Conservation (phyloP, 805 yeast genomes). For the Pichia insulana region DNA sequence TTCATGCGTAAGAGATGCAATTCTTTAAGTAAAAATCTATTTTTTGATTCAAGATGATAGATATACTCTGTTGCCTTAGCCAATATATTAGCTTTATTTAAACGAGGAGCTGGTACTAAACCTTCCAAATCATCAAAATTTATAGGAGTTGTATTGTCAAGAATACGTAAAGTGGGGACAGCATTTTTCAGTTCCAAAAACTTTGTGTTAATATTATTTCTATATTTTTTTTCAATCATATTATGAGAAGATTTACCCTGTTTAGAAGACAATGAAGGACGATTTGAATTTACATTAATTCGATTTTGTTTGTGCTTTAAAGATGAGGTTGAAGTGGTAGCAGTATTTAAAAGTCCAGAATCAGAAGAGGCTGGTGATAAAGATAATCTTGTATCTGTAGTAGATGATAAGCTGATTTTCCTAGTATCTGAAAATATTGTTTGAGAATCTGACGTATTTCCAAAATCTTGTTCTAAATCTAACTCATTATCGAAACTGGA, state of each 20-base stretch:
- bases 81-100: slow-evolving; percentile 71
- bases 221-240: slow-evolving; percentile 71
- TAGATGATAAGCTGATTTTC: too few species aligned
- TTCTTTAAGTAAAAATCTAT: slow-evolving; percentile 42
- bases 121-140: slow-evolving; percentile 55
- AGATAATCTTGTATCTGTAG: too few species aligned
- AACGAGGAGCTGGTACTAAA: slow-evolving; percentile 61
- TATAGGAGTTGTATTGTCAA: slow-evolving; percentile 26
- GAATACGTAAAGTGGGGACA: slow-evolving; percentile 68
- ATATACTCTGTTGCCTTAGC: slow-evolving; percentile 78
- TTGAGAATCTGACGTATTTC: neutral
- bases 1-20: slow-evolving; percentile 27
- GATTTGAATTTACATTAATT: too few species aligned
- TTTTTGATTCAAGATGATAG: slow-evolving; percentile 57
- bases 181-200: slow-evolving; percentile 63
- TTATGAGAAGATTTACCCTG: slow-evolving; percentile 60
- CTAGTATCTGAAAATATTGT: neutral
- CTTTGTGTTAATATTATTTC: slow-evolving; percentile 68
- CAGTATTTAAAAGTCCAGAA: too few species aligned
- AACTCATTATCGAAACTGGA: too few species aligned
- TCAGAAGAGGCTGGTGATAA: too few species aligned
- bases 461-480: too few species aligned
- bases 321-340: too few species aligned
- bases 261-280: slow-evolving; percentile 24
- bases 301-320: too few species aligned